Evolutionary conservation across 768 basidiomycete species (phyloP).

Genomic region (Mrakia hoshinonis): DNA sequence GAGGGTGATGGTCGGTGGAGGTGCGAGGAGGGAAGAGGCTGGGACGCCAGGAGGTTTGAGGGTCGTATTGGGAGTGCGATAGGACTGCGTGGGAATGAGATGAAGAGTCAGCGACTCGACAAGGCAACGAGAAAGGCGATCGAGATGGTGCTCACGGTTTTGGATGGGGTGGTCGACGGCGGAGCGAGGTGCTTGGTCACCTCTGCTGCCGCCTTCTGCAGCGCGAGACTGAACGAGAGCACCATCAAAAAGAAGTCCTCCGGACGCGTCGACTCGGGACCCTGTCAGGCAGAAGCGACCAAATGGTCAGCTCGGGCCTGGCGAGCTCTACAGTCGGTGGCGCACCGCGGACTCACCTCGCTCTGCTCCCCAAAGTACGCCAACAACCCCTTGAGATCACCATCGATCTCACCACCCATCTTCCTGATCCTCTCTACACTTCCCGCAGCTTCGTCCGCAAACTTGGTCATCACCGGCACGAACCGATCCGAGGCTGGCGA

Average conservation of each 20-base stretch:
- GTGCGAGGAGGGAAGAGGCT: not conserved
- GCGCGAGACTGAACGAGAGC: not conserved
- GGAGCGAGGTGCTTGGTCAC: constrained; percentile 31
- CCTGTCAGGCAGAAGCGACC: constrained; percentile 41
- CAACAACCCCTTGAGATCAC: constrained; percentile 55
- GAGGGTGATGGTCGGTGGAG: not conserved
- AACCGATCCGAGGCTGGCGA: constrained; percentile 53
- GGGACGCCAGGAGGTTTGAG: too few relatives aligned
- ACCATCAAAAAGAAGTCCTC: constrained; percentile 62
- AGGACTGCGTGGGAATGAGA: constrained; percentile 55
- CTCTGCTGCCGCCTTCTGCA: constrained; percentile 38
- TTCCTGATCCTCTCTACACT: constrained; percentile 59
- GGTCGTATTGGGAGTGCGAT: not conserved
- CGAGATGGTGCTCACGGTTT: not conserved
- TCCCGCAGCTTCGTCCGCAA: constrained; percentile 47
- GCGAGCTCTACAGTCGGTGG: not conserved
- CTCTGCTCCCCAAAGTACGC: constrained; percentile 68
- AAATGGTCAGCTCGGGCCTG: not conserved
- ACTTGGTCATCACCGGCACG: constrained; percentile 58
- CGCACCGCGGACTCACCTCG: not conserved
- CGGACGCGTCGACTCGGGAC: constrained; percentile 57
- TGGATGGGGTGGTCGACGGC: not conserved
- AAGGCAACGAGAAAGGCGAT: not conserved
- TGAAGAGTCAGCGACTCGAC: constrained; percentile 60
- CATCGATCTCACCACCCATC: constrained; percentile 52